Conservation (phyloP, 345 rosid genomes). For the Citrus glauca region DNA sequence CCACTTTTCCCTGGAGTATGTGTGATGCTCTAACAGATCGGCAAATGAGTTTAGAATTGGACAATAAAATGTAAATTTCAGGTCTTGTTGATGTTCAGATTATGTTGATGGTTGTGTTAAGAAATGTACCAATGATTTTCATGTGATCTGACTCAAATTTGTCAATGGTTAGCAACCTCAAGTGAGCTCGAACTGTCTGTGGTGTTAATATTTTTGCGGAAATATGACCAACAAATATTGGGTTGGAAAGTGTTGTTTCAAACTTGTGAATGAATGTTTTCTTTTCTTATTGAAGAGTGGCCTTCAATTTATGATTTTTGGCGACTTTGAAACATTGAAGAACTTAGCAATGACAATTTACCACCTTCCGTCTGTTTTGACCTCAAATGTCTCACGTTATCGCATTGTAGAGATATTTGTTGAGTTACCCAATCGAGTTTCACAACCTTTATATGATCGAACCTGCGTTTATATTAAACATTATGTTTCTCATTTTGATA, state of each 20-base stretch:
- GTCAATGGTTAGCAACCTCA: neutral
- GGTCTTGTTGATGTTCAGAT: neutral
- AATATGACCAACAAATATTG: neutral
- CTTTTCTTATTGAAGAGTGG: neutral
- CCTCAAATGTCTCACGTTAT: no score
- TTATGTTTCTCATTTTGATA: no score
- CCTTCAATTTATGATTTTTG: neutral
- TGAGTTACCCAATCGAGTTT: no score
- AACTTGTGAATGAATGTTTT: neutral
- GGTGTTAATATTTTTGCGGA: neutral
- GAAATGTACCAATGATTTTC: neutral
- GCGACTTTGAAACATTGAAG: neutral
- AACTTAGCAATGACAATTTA: neutral
- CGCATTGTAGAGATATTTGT: no score
- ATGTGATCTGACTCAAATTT: neutral
- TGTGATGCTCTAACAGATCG: slow-evolving; percentile 15
- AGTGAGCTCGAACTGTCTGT: neutral
- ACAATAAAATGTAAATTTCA: slow-evolving; percentile 13
- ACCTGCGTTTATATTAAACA: no score
- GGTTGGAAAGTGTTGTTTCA: neutral
- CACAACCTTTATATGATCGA: no score
- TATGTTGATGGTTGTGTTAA: neutral
- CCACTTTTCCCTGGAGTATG: neutral
- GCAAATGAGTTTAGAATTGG: neutral
- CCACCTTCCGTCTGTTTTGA: no score